Evolutionary conservation across 2,329 filamentous ascomycete species (phyloP).

Genomic region (Claviceps sp.): DNA sequence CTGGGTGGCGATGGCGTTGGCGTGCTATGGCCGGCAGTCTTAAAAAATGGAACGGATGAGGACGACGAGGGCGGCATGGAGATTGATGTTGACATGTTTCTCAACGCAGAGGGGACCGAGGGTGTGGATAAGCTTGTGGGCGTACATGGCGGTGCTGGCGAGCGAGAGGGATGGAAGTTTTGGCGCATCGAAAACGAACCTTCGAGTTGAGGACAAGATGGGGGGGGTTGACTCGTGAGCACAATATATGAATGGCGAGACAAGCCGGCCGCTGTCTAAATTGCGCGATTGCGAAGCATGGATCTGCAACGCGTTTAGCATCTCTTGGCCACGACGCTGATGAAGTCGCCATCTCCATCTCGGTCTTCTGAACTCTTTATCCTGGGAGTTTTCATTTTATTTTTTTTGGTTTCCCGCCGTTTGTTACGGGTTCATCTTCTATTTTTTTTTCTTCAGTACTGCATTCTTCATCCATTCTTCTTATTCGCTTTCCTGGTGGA

Average conservation of each 20-base stretch:
- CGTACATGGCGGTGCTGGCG: constrained; percentile 53
- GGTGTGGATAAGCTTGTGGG: constrained; percentile 82
- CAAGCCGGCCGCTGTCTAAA: too few species aligned
- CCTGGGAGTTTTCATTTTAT: too few species aligned
- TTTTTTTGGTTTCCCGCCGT: background rate
- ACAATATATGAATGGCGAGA: too few species aligned
- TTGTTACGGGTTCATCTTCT: background rate
- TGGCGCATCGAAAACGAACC: constrained; percentile 51
- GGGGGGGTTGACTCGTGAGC: background rate
- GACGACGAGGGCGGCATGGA: constrained; percentile 74
- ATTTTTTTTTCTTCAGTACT: background rate
- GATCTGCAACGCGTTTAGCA: too few species aligned
- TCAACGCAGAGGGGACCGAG: constrained; percentile 70
- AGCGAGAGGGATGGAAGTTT: constrained; percentile 74
- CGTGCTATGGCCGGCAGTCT: constrained; percentile 81
- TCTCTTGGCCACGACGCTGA: too few species aligned
- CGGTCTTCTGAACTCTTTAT: too few species aligned
- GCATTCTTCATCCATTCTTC: background rate
- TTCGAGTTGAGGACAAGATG: constrained; percentile 2
- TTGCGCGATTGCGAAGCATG: too few species aligned
- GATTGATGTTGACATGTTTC: constrained; percentile 74
- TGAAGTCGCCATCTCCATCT: too few species aligned
- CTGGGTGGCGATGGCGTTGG: constrained; percentile 89
- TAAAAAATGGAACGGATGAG: constrained; percentile 72
- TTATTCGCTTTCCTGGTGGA: too few species aligned